These are phyloP conservation scores for Cicer cuneatum DNA, from an alignment of 306 rosid species.

Conservation along the genomic window DNA sequence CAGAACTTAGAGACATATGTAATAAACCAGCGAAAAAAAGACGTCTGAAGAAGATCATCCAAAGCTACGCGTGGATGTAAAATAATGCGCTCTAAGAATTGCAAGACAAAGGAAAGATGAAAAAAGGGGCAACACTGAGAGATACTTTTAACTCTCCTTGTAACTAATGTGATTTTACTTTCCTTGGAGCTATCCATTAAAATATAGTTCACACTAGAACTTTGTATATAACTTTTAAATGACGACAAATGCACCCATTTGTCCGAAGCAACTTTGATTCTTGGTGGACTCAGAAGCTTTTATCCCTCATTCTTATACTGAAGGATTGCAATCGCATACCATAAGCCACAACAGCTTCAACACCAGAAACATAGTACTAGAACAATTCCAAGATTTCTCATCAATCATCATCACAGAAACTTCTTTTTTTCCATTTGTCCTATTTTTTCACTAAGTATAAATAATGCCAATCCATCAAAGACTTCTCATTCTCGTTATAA, in stretches of 20 bases:
- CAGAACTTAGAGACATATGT: constrained; percentile 8
- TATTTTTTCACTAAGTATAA: constrained; percentile 9
- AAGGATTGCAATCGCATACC: neutral
- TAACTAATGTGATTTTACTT: constrained; percentile 19
- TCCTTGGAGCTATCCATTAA: constrained; percentile 6
- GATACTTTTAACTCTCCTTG: neutral
- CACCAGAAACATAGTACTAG: neutral
- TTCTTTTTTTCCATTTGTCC: neutral
- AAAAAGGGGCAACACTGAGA: neutral
- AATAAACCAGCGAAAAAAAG: neutral
- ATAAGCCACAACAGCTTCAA: constrained; percentile 2
- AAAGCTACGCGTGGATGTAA: neutral
- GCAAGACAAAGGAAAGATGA: constrained; percentile 11
- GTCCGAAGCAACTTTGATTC: neutral
- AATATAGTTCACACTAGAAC: neutral
- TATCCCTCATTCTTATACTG: constrained; percentile 27
- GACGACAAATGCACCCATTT: constrained; percentile 11
- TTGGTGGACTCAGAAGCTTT: neutral
- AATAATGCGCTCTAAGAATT: constrained; percentile 1
- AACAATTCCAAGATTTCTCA: neutral
- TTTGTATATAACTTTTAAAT: neutral
- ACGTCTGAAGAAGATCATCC: constrained; percentile 7
- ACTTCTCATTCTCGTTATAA: constrained; percentile 9
- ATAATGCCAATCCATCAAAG: neutral
- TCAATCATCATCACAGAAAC: constrained; percentile 17